A percentile compares a stretch with the other conserved stretches of the same genome.
Conservation (phyloP, 768 basidiomycete species). For the Chalciporus chontae region DNA sequence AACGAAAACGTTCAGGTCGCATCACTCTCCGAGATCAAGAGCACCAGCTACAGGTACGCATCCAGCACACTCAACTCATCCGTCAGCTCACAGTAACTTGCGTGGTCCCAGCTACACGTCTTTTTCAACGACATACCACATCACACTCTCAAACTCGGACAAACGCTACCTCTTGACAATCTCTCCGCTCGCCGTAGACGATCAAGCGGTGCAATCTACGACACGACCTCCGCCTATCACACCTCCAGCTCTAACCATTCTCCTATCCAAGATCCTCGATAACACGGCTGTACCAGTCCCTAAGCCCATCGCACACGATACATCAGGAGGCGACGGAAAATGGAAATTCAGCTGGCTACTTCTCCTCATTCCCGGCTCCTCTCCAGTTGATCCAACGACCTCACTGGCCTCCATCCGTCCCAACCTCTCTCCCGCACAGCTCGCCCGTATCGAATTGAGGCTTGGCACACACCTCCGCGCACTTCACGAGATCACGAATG, state of each 20-base stretch:
- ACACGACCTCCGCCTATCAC: slow-evolving; percentile 21
- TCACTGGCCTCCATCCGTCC: slow-evolving; percentile 37
- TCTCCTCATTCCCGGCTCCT: slow-evolving; percentile 36
- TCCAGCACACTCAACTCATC: background rate
- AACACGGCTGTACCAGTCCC: slow-evolving; percentile 51
- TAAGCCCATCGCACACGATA: slow-evolving; percentile 44
- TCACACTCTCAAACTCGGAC: slow-evolving; percentile 20
- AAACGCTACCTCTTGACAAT: slow-evolving; percentile 29
- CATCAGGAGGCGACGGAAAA: slow-evolving; percentile 26
- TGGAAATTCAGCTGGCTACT: slow-evolving; percentile 24
- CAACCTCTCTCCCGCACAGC: slow-evolving; percentile 36
- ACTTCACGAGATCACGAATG: slow-evolving; percentile 71
- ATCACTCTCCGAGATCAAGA: slow-evolving; percentile 22
- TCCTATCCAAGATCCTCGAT: slow-evolving; percentile 41
- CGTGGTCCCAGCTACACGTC: slow-evolving; percentile 22
- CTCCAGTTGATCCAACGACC: slow-evolving; percentile 28
- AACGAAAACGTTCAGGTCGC: slow-evolving; percentile 7
- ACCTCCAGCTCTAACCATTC: slow-evolving; percentile 33
- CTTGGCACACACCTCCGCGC: slow-evolving; percentile 59
- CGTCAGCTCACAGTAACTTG: background rate
- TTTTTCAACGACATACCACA: slow-evolving; percentile 26
- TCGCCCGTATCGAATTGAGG: slow-evolving; percentile 51
- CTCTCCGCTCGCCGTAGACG: slow-evolving; percentile 11
- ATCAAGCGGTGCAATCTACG: slow-evolving; percentile 1
- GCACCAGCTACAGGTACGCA: slow-evolving; percentile 31